These are phyloP conservation scores for Camellia sinensis DNA, from an alignment of 148 eudicot species.

Conservation along the genomic window DNA sequence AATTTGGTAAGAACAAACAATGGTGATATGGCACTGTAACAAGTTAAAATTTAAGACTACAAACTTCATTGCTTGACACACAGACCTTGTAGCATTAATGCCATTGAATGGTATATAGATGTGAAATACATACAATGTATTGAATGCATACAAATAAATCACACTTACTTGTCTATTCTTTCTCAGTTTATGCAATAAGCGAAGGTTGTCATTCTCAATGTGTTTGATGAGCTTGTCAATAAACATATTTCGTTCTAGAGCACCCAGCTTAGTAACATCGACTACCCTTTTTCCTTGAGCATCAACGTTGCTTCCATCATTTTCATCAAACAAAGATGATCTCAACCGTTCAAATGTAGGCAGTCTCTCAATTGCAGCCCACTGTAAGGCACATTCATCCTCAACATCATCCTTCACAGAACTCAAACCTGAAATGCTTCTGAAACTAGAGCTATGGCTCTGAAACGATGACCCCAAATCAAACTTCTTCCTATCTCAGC, in stretches of 20 bases:
- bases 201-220: conserved; percentile 79
- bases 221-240: conserved; percentile 79
- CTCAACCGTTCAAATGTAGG: conserved; percentile 71
- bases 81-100: too few relatives aligned
- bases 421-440: conserved; percentile 29
- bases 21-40: too few relatives aligned
- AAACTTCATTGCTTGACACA: too few relatives aligned
- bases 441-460: conserved; percentile 35
- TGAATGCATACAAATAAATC: neutral
- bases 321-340: conserved; percentile 54
- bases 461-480: conserved; percentile 34
- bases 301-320: conserved; percentile 27
- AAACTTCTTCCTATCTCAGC: conserved; percentile 48
- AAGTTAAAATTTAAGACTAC: too few relatives aligned
- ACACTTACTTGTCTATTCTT: conserved; percentile 68
- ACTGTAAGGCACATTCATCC: conserved; percentile 38
- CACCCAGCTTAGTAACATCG: conserved; percentile 68
- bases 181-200: conserved; percentile 64
- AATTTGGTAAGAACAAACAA: too few relatives aligned
- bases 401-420: conserved; percentile 36
- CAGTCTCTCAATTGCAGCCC: conserved; percentile 69
- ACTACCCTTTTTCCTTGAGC: conserved; percentile 47
- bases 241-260: conserved; percentile 58
- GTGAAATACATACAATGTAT: too few relatives aligned
- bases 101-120: neutral